A percentile compares a stretch with the other conserved stretches of the same genome.
Evolutionary conservation across 805 yeast genomes (phyloP).

Genomic region (Ogataea pilisensis): DNA sequence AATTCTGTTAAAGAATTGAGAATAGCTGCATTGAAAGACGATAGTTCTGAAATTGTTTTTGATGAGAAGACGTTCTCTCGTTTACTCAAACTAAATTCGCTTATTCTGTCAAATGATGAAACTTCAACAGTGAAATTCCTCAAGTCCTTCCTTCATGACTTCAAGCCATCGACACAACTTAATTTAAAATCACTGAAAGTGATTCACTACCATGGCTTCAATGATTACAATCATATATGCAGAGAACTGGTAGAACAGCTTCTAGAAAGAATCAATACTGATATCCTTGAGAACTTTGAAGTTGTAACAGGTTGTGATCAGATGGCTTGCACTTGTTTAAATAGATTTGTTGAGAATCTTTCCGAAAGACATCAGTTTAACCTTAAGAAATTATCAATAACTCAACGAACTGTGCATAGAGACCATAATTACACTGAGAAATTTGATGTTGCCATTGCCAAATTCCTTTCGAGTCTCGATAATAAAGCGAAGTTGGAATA

Average conservation of each 20-base stretch:
- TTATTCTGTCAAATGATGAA: slow-evolving; percentile 15
- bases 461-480: slow-evolving; percentile 37
- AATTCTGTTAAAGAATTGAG: slow-evolving; percentile 14
- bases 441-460: slow-evolving; percentile 49
- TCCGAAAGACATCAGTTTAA: slow-evolving; percentile 24
- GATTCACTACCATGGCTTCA: slow-evolving; percentile 43
- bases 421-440: slow-evolving; percentile 47
- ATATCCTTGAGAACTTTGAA: slow-evolving; percentile 39
- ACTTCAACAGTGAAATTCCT: slow-evolving; percentile 32
- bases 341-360: slow-evolving; percentile 34
- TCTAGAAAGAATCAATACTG: slow-evolving; percentile 29
- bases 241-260: slow-evolving; percentile 29
- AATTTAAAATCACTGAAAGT: slow-evolving; percentile 35
- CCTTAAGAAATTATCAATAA: slow-evolving; percentile 35
- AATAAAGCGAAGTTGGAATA: slow-evolving; percentile 31
- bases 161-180: slow-evolving; percentile 11
- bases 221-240: slow-evolving; percentile 35
- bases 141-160: slow-evolving; percentile 22
- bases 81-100: slow-evolving; percentile 5
- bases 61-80: slow-evolving; percentile 1
- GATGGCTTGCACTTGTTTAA: slow-evolving; percentile 41
- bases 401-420: slow-evolving; percentile 30
- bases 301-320: slow-evolving; percentile 52
- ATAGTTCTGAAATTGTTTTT: slow-evolving; percentile 3
- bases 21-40: slow-evolving; percentile 11